phyloP scores from a whole-genome alignment of 2,329 filamentous ascomycete genomes.

The Hypoxylon sp. region DNA sequence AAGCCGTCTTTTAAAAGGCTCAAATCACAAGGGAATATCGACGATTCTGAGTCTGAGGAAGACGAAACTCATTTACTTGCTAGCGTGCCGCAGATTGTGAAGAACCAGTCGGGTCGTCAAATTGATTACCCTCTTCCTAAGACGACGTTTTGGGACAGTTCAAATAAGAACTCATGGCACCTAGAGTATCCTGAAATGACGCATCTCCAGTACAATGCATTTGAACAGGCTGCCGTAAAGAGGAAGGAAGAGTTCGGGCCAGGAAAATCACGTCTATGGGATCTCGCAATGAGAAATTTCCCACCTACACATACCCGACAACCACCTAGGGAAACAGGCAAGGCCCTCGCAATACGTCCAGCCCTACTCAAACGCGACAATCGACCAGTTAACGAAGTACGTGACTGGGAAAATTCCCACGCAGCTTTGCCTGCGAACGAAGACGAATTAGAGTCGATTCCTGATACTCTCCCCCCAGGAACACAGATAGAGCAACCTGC shows the following conservation, averaged over 20 bases:
- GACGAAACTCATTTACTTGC: constrained; percentile 63
- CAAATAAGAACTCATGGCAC: constrained; percentile 69
- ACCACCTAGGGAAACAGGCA: constrained; percentile 44
- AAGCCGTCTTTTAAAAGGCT: constrained; percentile 69
- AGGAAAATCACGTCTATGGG: constrained; percentile 66
- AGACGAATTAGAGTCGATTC: constrained; percentile 51
- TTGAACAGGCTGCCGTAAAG: constrained; percentile 64
- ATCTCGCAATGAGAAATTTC: constrained; percentile 70
- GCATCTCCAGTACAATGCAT: constrained; percentile 68
- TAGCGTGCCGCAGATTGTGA: constrained; percentile 63
- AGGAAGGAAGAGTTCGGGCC: constrained; percentile 68
- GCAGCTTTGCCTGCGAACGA: constrained; percentile 43
- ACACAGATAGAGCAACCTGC: constrained; percentile 56
- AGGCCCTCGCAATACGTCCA: constrained; percentile 36
- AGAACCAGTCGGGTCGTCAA: constrained; percentile 66
- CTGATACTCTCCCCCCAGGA: constrained; percentile 56
- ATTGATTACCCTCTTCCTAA: constrained; percentile 71
- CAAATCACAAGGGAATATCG: constrained; percentile 63
- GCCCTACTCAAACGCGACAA: constrained; percentile 46
- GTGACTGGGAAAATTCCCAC: constrained; percentile 47
- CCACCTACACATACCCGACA: constrained; percentile 57
- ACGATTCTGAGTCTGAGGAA: constrained; percentile 54
- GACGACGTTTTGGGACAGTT: constrained; percentile 68
- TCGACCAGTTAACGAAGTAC: constrained; percentile 46
- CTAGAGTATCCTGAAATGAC: constrained; percentile 75